A percentile compares a stretch with the other conserved stretches of the same genome.
phyloP scores from a whole-genome alignment of 768 basidiomycete species.

The Psilocybe cubensis region DNA sequence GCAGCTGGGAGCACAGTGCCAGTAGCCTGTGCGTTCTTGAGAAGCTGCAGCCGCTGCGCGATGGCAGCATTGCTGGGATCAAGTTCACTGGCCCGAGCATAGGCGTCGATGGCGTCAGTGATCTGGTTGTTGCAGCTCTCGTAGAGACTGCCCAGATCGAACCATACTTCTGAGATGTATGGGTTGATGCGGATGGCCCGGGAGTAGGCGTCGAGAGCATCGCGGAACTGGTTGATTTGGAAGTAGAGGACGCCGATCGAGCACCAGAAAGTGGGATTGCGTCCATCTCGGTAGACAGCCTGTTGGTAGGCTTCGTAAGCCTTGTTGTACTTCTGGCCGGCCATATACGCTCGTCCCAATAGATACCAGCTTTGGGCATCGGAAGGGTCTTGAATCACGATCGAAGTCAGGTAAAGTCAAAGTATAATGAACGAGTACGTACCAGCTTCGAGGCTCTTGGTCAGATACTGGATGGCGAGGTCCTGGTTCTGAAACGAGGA shows the following conservation, averaged over 20 bases:
- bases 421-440: conserved; percentile 28
- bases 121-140: conserved; percentile 99
- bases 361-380: conserved; percentile 99
- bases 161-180: conserved; percentile 95
- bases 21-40: conserved; percentile 79
- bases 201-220: conserved; percentile 98
- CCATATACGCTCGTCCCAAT: conserved; percentile 98
- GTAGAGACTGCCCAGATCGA: conserved; percentile 95
- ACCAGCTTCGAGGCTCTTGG: conserved; percentile 96
- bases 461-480: conserved; percentile 89
- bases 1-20: conserved; percentile 82
- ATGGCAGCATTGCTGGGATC: conserved; percentile 87
- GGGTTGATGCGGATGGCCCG: conserved; percentile 99
- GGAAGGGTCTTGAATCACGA: conserved; percentile 69
- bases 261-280: conserved; percentile 99
- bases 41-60: conserved; percentile 74
- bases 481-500: conserved; percentile 97
- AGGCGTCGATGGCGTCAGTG: conserved; percentile 97
- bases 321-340: conserved; percentile 98
- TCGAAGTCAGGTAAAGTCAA: conserved; percentile 3
- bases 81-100: conserved; percentile 92
- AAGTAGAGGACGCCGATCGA: conserved; percentile 99
- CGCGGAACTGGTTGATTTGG: conserved; percentile 99
- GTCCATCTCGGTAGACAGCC: conserved; percentile 97
- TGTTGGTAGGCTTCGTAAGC: conserved; percentile 99